A percentile compares a stretch with the other conserved stretches of the same genome.
Evolutionary conservation across 1,284 basidiomycete genomes (phyloP).

Genomic region (Porodaedalea pini): DNA sequence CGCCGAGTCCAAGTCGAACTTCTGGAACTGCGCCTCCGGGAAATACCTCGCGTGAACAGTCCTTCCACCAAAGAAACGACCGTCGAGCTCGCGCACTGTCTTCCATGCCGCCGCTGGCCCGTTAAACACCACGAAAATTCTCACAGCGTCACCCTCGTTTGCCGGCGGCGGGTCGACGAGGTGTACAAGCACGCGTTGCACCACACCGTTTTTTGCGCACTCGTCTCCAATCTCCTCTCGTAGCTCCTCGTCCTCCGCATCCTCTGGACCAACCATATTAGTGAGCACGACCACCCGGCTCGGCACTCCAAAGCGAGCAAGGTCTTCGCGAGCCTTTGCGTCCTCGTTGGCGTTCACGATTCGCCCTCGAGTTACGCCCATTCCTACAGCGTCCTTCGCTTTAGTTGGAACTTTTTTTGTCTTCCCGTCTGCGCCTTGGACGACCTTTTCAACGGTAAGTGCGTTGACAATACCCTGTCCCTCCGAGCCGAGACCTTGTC

Average conservation of each 20-base stretch:
- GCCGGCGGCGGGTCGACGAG: slow-evolving; percentile 60
- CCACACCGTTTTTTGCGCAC: slow-evolving; percentile 85
- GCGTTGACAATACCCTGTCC: slow-evolving; percentile 86
- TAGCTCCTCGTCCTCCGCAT: slow-evolving; percentile 82
- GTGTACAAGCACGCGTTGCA: slow-evolving; percentile 85
- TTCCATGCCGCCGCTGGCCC: slow-evolving; percentile 94
- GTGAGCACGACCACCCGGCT: slow-evolving; percentile 85
- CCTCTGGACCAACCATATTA: slow-evolving; percentile 81
- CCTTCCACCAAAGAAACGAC: slow-evolving; percentile 85
- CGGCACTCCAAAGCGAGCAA: slow-evolving; percentile 78
- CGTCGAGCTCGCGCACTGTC: slow-evolving; percentile 86
- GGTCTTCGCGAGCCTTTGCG: slow-evolving; percentile 66
- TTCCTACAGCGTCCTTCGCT: slow-evolving; percentile 34
- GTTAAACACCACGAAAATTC: slow-evolving; percentile 82
- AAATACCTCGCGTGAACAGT: slow-evolving; percentile 83
- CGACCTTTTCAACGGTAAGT: slow-evolving; percentile 71
- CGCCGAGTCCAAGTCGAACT: slow-evolving; percentile 44
- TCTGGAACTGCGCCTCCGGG: slow-evolving; percentile 58
- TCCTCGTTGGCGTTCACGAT: slow-evolving; percentile 88
- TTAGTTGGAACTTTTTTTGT: slow-evolving; percentile 29
- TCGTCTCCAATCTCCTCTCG: slow-evolving; percentile 87
- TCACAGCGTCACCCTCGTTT: slow-evolving; percentile 65
- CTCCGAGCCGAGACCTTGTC: slow-evolving; percentile 82
- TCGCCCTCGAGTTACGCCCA: slow-evolving; percentile 68
- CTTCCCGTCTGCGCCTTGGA: slow-evolving; percentile 39